Percentiles rank a stretch among this genome's conserved stretches.
These are phyloP conservation scores for Phytopythium chamaehyphon DNA, from an alignment of 352 stramenopile species.

Conservation along the genomic window DNA sequence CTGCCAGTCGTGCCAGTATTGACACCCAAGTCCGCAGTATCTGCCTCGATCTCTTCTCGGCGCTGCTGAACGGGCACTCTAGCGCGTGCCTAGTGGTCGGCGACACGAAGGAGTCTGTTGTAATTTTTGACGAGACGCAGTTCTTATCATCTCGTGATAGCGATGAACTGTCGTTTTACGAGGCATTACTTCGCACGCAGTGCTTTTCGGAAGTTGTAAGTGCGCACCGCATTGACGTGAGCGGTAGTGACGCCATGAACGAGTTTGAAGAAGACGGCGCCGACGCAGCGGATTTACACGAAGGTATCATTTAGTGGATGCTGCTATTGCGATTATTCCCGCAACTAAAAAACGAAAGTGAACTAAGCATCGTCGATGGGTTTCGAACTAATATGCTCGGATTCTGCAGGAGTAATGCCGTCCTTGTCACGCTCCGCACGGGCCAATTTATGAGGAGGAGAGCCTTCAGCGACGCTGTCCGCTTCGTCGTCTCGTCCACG, in stretches of 20 bases:
- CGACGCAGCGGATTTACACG: constrained; percentile 28
- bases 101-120: constrained; percentile 82
- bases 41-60: constrained; percentile 65
- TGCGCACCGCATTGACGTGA: constrained; percentile 64
- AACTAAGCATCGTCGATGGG: too few species aligned
- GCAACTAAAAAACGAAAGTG: too few species aligned
- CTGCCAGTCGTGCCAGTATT: not conserved
- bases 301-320: constrained; percentile 39
- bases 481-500: too few species aligned
- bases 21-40: constrained; percentile 54
- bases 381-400: not conserved
- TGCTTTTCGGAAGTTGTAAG: constrained; percentile 85
- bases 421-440: not conserved
- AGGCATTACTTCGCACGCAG: constrained; percentile 66
- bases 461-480: not conserved
- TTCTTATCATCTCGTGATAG: constrained; percentile 61
- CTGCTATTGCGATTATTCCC: not conserved
- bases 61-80: constrained; percentile 60
- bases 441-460: constrained; percentile 18
- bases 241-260: constrained; percentile 25
- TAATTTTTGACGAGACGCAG: constrained; percentile 86
- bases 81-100: constrained; percentile 77
- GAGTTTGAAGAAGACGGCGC: constrained; percentile 18
- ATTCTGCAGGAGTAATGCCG: not conserved
- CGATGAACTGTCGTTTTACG: constrained; percentile 61